These are phyloP conservation scores for Gloeopeniophorella convolvens DNA, from an alignment of 768 basidiomycete species.

Conservation along the genomic window DNA sequence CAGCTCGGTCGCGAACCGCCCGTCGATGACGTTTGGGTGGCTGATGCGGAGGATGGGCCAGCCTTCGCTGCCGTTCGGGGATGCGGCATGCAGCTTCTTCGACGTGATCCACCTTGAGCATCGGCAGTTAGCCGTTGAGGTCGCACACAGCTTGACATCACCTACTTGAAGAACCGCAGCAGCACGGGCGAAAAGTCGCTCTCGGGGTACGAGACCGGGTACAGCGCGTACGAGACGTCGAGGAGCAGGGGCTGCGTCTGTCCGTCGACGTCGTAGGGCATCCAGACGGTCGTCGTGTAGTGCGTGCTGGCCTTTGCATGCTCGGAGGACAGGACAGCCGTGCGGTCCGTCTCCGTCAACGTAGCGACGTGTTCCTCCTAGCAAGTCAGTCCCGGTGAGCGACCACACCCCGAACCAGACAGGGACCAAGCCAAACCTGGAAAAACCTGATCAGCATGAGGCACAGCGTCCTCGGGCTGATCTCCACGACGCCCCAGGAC, in stretches of 20 bases:
- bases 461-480: constrained; percentile 7
- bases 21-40: not conserved
- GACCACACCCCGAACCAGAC: not conserved
- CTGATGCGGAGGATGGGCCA: constrained; percentile 15
- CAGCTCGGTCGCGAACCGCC: constrained; percentile 1
- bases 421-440: constrained; percentile 7
- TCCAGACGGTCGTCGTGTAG: constrained; percentile 2
- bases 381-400: not conserved
- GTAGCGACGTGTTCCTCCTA: constrained; percentile 11
- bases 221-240: constrained; percentile 10
- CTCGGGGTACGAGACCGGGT: not conserved
- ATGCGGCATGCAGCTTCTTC: constrained; percentile 9
- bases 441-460: constrained; percentile 18
- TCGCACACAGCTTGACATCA: not conserved
- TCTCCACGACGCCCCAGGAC: constrained; percentile 16
- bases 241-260: constrained; percentile 6
- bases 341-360: not conserved
- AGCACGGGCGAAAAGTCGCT: constrained; percentile 8
- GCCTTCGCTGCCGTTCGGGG: not conserved
- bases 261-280: constrained; percentile 9
- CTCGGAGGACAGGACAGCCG: constrained; percentile 3
- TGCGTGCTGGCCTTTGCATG: constrained; percentile 6
- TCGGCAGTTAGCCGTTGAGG: not conserved
- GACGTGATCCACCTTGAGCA: constrained; percentile 13
- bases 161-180: constrained; percentile 16